Base-by-base conservation (phyloP, 192 early-diverging fungal genomes). In the Geranomyces variabilis region DNA sequence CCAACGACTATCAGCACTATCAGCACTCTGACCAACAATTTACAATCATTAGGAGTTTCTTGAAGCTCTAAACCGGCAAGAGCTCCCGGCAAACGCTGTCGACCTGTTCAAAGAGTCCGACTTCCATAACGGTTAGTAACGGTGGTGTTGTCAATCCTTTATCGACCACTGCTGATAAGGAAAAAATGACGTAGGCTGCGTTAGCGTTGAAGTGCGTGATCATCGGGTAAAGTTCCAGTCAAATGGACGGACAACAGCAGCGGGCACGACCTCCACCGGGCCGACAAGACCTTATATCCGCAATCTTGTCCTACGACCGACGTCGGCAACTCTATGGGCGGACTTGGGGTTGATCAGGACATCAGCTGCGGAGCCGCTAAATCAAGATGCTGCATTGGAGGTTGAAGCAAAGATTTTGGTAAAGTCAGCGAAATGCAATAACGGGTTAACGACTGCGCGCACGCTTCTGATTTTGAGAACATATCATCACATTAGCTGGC, bases 31-130 rank as follows among this genome's bases (percentile, higher is more conserved):
- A 4, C 7, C 6, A 60, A 60, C 31, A 19, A 8, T 60, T 34
- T 34, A 33, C 17, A 33, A 28, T 10, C 3, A 7, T 9, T 30
- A 74, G 66, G 43, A 51, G 14, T 65, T 74, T 46, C 63, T 79
- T 14, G 77, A 79, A 22, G 49, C 68, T 0, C 31, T 79, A 6
- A 79, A 79, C 60, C 63, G 68, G 22, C 77, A 75, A 28, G 65
- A 68, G 26, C 69, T 70, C 21, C 67, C 65, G 13, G 36, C 60
- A 19, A 34, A 65, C 28, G 57, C 67, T 7, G 12, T 31, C 14
- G 53, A 58, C 36, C 34, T 75, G 45, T 69, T 70, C 60, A 57
- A 68, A 29, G 64, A 66, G 34, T n/a, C 22, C 13, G 71, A 74
- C 44, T 74, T 66, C 29, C 65, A 66, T 59, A 22, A 71, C 28